Evolutionary conservation across 768 basidiomycete species (phyloP), one percentile per base, ranked within the genome.

Genomic region (Leccinum uliginosum): DNA sequence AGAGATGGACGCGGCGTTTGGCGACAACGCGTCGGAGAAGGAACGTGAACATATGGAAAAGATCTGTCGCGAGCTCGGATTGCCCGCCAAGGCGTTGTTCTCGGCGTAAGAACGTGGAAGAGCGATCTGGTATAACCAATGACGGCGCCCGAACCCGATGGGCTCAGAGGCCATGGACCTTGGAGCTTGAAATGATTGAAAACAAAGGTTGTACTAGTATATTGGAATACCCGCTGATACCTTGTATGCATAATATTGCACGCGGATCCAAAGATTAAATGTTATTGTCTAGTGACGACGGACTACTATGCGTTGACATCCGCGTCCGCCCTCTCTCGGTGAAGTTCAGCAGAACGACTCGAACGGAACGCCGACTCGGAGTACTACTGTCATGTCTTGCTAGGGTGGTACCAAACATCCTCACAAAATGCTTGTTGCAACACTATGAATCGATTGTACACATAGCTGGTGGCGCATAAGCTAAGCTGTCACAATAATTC

Each of bases 1-100:
- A 53, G 70, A 73, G 38, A 73, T 71, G 71, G 65, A 71, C 29
- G 64, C 61, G 3, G 66, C 65, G 15, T 71, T 71, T 59, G 71
- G 70, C 8, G 71, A 71, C 17, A 61, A 63, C 12, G 54, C 66
- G 47, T 58, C 68, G 10, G 69, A 67, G 1, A 59, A 60, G 49
- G 67, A 68, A 51, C 66, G 59, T 6, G 57, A 68, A 17, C 70
- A 55, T 15, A 66, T 70, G 71, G 59, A 57, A 23, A 43, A n/a
- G 24, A 70, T 71, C 38, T 68, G 64, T 50, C 63, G 60, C 15
- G 59, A 70, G 19, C 62, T 73, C 26, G 70, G 70, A 7, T 58
- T 71, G 26, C 71, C 71, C 14, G 19, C 38, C 14, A 62, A 55
- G 19, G 70, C 67, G 5, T n/a, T 73, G 21, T 14, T 64, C 24